Evolutionary conservation across 179 eudicot species (phyloP), one percentile per base, ranked within the genome.

Genomic region (Spergularia azorica): DNA sequence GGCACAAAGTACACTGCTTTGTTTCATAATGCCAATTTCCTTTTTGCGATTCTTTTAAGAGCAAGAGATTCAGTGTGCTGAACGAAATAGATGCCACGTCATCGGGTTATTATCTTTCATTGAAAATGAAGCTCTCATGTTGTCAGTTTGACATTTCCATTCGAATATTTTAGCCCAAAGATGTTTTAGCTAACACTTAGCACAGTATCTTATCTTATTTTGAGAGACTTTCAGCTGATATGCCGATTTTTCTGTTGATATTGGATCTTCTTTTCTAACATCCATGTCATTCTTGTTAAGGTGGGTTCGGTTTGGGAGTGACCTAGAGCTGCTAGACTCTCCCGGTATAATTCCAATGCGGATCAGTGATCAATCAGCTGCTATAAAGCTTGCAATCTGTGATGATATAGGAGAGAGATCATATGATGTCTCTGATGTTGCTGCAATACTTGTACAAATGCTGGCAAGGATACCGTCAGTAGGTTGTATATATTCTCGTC

Each of bases 341-440:
- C 99, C 99, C 75, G 99, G 99, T 64, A 90, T 95, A 51, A 86
- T 95, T 74, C 99, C 99, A 60, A 93, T 95, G 99, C 90, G 96
- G 84, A 87, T 95, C 66, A 88, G 87, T 84, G 98, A 95, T 85
- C 98, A 95, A 75, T 65, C 96, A 13, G 95, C 98, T 56, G 99
- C 99, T 48, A 87, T 95, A 79, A 95, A 93, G 83, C 99, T 95
- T 80, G 99, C 99, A 43, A 93, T 95, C 70, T 95, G 99, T 82
- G 99, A 95, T 78, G 99, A 95, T 82, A 93, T 95, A 80, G 99
- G 99, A 67, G 99, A 95, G 90, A 91, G 97, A 85, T 89, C 98
- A 43, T 95, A 95, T 86, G 86, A 91, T 84, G 81, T 85, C 58
- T 70, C 91, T 50, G 98, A 95, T 75, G 91, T 95, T 77, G 99